Conservation (phyloP, 2,329 filamentous ascomycete genomes). For the Venturia aucupariae region DNA sequence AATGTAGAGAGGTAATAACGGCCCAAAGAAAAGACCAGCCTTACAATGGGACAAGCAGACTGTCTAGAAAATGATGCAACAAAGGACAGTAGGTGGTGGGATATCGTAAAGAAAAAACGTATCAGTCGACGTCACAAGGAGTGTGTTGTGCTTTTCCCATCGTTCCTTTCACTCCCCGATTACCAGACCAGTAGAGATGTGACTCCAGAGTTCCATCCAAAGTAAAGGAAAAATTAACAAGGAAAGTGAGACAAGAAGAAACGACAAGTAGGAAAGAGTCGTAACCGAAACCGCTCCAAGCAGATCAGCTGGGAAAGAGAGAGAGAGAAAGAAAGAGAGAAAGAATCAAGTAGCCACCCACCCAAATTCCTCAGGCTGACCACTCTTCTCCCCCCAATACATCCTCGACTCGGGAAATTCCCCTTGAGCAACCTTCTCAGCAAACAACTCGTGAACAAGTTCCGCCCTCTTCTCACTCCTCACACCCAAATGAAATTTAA, state of each 20-base stretch:
- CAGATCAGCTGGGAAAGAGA: background rate
- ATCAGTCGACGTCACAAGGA: background rate
- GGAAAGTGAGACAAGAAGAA: background rate
- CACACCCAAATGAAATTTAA: constrained; percentile 33
- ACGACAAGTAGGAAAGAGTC: background rate
- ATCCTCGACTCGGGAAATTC: constrained; percentile 28
- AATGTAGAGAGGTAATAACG: background rate
- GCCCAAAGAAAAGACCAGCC: background rate
- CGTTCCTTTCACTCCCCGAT: background rate
- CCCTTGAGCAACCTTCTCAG: constrained; percentile 28
- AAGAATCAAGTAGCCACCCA: constrained; percentile 7
- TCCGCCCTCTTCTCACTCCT: constrained; percentile 25
- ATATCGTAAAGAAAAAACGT: background rate
- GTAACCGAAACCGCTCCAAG: background rate
- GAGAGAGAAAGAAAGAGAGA: too few relatives aligned
- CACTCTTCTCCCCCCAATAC: constrained; percentile 25
- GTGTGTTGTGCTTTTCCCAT: background rate
- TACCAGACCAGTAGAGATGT: background rate
- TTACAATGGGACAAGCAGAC: background rate
- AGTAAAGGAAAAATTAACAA: background rate
- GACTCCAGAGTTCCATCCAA: background rate
- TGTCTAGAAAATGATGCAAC: background rate
- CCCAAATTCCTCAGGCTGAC: background rate
- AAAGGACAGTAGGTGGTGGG: background rate
- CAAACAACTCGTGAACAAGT: constrained; percentile 27